Percentiles rank a stretch among this genome's conserved stretches.
phyloP scores from a whole-genome alignment of 495 filamentous ascomycete genomes.

The Penicillium taxi region DNA sequence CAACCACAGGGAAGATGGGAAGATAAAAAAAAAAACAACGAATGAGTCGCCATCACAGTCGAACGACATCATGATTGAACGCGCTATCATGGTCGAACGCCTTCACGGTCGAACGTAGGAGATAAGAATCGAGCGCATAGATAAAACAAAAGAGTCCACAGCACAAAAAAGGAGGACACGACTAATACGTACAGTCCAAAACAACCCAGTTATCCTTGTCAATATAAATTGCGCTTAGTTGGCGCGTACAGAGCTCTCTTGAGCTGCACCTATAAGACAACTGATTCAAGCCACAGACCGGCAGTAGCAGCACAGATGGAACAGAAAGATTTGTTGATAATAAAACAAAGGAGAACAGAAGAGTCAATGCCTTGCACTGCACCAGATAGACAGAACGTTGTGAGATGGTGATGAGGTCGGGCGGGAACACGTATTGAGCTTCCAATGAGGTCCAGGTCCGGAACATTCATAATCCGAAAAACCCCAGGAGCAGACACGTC shows the following conservation, averaged over 20 bases:
- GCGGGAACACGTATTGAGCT: no score
- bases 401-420: no score
- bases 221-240: constrained; percentile 19
- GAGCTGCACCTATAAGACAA: not conserved
- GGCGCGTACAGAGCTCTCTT: constrained; percentile 16
- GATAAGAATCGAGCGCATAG: constrained; percentile 4
- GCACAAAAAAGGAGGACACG: constrained; percentile 18
- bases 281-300: constrained; percentile 19
- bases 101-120: no score
- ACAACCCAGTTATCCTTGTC: constrained; percentile 17
- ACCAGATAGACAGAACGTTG: no score
- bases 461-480: no score
- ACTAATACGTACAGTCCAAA: constrained; percentile 45
- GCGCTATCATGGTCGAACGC: no score
- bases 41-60: no score
- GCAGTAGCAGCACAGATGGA: constrained; percentile 6
- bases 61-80: no score
- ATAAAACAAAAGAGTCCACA: constrained; percentile 3
- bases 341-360: constrained; percentile 5
- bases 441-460: no score
- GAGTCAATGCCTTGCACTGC: constrained; percentile 10
- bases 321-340: not conserved
- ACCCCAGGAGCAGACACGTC: no score
- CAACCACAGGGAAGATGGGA: not conserved
- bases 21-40: constrained; percentile 4